phyloP scores from a whole-genome alignment of 352 stramenopile species.

The Phytophthora fragariaefolia region DNA sequence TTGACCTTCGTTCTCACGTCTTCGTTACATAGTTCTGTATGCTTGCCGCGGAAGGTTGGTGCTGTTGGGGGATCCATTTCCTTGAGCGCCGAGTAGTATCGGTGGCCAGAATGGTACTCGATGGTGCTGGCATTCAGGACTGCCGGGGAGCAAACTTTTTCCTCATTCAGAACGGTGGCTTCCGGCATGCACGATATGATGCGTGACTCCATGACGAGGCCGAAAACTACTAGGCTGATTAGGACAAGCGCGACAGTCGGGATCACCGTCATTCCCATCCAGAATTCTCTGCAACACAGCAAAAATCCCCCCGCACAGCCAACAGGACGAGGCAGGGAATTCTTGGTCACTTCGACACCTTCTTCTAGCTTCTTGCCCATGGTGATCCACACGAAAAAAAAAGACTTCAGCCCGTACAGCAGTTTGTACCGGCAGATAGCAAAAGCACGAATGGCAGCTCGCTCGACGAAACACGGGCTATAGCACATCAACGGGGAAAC shows the following conservation, averaged over 20 bases:
- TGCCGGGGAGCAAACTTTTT: constrained; percentile 12
- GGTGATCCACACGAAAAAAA: neutral
- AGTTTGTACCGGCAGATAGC: neutral
- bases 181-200: neutral
- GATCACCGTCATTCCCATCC: neutral
- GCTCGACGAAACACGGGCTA: neutral
- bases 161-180: neutral
- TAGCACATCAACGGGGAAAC: neutral
- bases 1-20: constrained; percentile 3
- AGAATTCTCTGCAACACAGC: neutral
- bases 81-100: constrained; percentile 27
- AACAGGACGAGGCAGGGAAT: neutral
- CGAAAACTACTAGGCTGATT: neutral
- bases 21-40: constrained; percentile 27
- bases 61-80: constrained; percentile 20
- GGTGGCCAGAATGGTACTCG: constrained; percentile 31
- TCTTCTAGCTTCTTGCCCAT: constrained; percentile 27
- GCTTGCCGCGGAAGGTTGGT: constrained; percentile 38
- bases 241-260: neutral
- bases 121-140: constrained; percentile 20
- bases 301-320: constrained; percentile 12
- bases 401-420: neutral
- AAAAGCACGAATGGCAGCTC: neutral
- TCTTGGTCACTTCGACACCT: constrained; percentile 16
- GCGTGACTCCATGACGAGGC: neutral